These are phyloP conservation scores for Paecilomyces variotii DNA, from an alignment of 2,329 filamentous ascomycete genomes.

Conservation along the genomic window DNA sequence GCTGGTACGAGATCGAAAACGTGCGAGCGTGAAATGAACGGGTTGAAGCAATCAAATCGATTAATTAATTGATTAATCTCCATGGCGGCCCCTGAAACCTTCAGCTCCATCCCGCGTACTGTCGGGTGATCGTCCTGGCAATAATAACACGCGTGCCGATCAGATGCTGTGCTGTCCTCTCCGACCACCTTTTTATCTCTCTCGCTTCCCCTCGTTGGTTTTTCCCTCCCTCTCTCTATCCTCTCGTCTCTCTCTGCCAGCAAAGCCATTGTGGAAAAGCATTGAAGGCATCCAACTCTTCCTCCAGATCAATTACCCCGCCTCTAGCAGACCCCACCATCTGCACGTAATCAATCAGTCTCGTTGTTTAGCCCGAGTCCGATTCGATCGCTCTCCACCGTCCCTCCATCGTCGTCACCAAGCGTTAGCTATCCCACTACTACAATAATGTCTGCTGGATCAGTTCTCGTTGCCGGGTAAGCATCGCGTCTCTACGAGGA, in stretches of 20 bases:
- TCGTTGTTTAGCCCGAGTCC: background rate
- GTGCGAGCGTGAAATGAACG: background rate
- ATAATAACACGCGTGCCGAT: background rate
- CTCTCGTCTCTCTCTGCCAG: background rate
- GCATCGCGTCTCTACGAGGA: slow-evolving; percentile 22
- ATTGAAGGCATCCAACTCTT: background rate
- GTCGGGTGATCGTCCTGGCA: background rate
- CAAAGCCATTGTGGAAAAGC: background rate
- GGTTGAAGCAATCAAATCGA: background rate
- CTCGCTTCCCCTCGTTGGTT: background rate
- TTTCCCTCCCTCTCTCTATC: background rate
- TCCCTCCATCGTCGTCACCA: background rate
- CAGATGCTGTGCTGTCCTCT: background rate
- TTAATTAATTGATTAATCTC: background rate
- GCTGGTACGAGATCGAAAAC: background rate
- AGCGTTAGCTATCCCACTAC: background rate
- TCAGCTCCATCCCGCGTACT: background rate
- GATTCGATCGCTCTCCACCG: background rate
- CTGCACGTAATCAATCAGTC: background rate
- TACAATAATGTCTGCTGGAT: slow-evolving; percentile 64
- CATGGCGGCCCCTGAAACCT: background rate
- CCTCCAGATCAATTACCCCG: background rate
- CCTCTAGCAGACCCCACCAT: slow-evolving; percentile 4
- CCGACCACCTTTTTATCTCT: background rate
- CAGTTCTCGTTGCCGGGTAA: slow-evolving; percentile 88